Base-by-base conservation (phyloP, 192 early-diverging fungal species). In the Entophlyctis luteolus region DNA sequence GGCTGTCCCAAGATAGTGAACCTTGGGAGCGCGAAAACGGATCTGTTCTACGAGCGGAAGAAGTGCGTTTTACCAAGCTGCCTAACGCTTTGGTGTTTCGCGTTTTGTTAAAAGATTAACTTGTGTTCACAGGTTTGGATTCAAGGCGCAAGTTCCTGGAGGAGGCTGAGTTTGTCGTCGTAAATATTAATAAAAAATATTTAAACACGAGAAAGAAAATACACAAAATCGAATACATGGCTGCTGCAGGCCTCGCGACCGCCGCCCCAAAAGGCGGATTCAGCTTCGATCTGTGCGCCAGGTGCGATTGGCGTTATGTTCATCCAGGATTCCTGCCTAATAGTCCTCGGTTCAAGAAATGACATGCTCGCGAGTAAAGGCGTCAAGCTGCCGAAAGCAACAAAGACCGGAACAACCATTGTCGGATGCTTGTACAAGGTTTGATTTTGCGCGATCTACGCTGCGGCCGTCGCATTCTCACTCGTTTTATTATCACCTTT, bases 1-100 rank as follows among this genome's bases (percentile, higher is more conserved):
- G 95, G 95, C 8, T 98, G 95, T 69, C 95, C 95, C 54, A 96
- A 96, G 76, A 95, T 98, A 79, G 85, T 98, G n/a, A 98, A 98
- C 74, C 70, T 98, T 25, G 95, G 95, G 42, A 88, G 87, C 33
- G 88, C 90, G 33, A 94, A 94, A 69, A 91, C 91, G 39, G 92
- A 94, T 79, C 72, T 89, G 46, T 93, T 94, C 48, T 96, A 95
- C 58, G 92, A 95, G 70, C 75, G 89, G 71, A 98, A 98, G 79
- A 96, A 96, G 74, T 91, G 88, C 75, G 90, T 57, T 0, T 18
- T 27, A n/a, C n/a, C n/a, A n/a, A n/a, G n/a, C n/a, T n/a, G n/a
- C n/a, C n/a, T n/a, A n/a, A n/a, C n/a, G n/a, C n/a, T n/a, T n/a
- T n/a, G n/a, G n/a, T n/a, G n/a, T n/a, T n/a, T n/a, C n/a, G n/a